Conservation (phyloP, 2,329 filamentous ascomycete species). For the Colletotrichum sp. region DNA sequence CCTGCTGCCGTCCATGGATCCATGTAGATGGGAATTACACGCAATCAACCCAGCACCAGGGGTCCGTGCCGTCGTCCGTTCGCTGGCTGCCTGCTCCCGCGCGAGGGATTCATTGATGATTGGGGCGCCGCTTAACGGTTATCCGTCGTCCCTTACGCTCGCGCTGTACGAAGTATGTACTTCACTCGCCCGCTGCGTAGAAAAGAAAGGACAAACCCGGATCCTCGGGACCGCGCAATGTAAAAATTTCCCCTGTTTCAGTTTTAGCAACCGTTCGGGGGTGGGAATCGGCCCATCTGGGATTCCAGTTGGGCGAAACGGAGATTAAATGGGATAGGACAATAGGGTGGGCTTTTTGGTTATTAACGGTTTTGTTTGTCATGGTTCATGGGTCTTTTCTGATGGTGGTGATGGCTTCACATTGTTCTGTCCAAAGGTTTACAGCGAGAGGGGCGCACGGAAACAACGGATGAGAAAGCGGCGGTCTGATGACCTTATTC, state of each 20-base stretch:
- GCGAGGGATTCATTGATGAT: not conserved
- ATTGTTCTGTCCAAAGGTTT: not conserved
- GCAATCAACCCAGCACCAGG: not conserved
- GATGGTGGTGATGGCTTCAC: not conserved
- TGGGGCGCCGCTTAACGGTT: not conserved
- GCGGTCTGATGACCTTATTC: not conserved
- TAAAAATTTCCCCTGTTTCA: slow-evolving; percentile 10
- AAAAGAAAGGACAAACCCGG: not conserved
- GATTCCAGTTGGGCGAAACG: not conserved
- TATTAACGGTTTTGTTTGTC: not conserved
- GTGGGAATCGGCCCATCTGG: not conserved
- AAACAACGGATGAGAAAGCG: not conserved
- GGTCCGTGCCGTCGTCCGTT: not conserved
- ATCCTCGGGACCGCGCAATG: not conserved
- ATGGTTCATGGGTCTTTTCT: not conserved
- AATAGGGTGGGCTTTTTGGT: not conserved
- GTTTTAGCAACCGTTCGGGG: not conserved
- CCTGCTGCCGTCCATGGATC: not conserved
- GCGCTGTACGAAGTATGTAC: not conserved
- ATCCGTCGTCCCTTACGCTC: not conserved
- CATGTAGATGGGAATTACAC: not conserved
- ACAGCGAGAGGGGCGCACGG: not conserved
- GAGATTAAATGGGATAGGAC: not conserved
- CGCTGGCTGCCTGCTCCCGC: not conserved
- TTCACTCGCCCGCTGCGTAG: not conserved